phyloP scores from a whole-genome alignment of 192 early-diverging fungal species.

The Backusella westeae region DNA sequence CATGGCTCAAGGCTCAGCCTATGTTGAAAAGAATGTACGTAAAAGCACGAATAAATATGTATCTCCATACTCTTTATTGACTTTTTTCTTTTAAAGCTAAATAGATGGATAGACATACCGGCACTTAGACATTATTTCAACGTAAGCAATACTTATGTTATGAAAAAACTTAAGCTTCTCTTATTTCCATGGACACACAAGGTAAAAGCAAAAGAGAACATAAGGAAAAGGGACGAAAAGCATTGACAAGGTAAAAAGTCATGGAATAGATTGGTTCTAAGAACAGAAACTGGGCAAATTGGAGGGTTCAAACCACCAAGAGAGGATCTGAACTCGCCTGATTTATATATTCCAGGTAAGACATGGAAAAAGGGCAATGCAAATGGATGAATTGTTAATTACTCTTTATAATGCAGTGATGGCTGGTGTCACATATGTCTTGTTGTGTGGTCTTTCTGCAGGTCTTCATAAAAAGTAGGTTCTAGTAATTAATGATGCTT shows the following conservation, averaged over 20 bases:
- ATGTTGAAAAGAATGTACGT: constrained; percentile 89
- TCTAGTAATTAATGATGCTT: not conserved
- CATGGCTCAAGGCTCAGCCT: constrained; percentile 78
- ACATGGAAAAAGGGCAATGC: not conserved
- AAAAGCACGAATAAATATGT: not conserved
- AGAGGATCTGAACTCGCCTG: constrained; percentile 92
- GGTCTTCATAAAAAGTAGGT: constrained; percentile 55
- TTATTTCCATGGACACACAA: constrained; percentile 90
- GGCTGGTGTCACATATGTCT: constrained; percentile 90
- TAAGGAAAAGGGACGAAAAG: not conserved
- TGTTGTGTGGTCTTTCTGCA: constrained; percentile 64
- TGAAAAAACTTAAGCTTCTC: constrained; percentile 81
- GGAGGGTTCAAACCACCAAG: constrained; percentile 80
- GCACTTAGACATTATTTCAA: constrained; percentile 93
- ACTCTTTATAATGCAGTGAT: constrained; percentile 50
- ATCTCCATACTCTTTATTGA: no score
- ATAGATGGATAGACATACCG: constrained; percentile 80
- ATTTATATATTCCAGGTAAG: constrained; percentile 90
- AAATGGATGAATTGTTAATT: not conserved
- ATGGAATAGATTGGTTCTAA: constrained; percentile 75
- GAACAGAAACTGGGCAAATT: constrained; percentile 78
- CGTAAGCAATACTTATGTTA: constrained; percentile 92
- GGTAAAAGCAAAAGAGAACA: constrained; percentile 31
- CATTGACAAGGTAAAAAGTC: constrained; percentile 37
- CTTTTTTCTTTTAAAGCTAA: constrained; percentile 49